Evolutionary conservation across 169 alveolate species (phyloP), one percentile per base, ranked within the genome.

Genomic region (Plasmodium gonderi): DNA sequence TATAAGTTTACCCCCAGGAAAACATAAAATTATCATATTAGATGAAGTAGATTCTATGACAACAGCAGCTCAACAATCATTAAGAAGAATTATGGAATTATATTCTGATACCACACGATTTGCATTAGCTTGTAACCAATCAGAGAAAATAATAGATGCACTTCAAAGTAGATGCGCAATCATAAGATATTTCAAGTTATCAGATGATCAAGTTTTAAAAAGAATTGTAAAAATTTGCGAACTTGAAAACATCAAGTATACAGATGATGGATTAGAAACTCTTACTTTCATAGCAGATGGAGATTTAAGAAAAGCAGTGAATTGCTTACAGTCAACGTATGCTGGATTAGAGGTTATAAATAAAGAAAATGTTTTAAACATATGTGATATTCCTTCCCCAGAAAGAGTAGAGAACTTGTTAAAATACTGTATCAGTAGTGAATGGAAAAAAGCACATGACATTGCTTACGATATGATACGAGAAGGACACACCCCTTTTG

Each of bases 21-120:
- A 97, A 89, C 99, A 98, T 91, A 99, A 99, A 96, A 98, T 99
- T 44, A 98, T 99, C 47, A 99, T 99, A 44, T 97, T 99, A 80
- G 99, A 99, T 95, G 99, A 99, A 95, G 99, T 99, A 23, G 99
- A 99, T 92, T 97, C 99, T 49, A 98, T 99, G 99, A 99, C 99
- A 20, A 99, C 98, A 82, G 98, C 99, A 0, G 99, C 99, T 4
- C 99, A 99, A 91, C 99, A 99, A 96, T 99, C 99, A 17, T 95
- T 99, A 92, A 96, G 99, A 91, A 97, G 99, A 94, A 97, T 98
- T 42, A 99, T 99, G 99, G 99, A 99, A 96, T 99, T 98, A 64
- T 98, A 97, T 96, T 97, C 99, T 26, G 97, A 95, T 83, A 98
- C 99, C 3, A 99, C 99, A 0, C 94, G 99, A 64, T 99, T 99